These are phyloP conservation scores for Hemileccinum impolitum DNA, from an alignment of 768 basidiomycete genomes.

Conservation along the genomic window DNA sequence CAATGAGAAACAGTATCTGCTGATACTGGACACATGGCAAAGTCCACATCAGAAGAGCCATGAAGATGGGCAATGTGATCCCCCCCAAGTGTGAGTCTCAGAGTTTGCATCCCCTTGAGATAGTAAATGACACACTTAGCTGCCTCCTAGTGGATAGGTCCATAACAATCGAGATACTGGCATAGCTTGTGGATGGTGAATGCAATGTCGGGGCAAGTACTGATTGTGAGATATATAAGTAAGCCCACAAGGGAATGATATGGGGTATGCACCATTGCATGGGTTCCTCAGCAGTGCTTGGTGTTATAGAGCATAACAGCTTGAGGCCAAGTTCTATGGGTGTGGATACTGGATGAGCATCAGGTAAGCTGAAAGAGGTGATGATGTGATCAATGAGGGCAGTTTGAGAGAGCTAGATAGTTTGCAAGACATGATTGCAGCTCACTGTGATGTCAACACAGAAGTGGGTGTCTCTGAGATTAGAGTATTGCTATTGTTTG, in stretches of 20 bases:
- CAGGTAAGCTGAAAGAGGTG: background rate
- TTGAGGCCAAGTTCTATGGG: background rate
- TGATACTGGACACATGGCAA: background rate
- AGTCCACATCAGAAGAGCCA: background rate
- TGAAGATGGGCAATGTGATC: background rate
- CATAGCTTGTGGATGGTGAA: conserved; percentile 7
- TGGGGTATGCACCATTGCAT: background rate
- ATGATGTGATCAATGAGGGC: conserved; percentile 10
- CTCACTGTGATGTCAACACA: conserved; percentile 37
- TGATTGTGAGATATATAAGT: conserved; percentile 20
- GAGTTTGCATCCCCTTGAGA: background rate
- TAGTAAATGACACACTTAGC: background rate
- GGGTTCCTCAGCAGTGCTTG: background rate
- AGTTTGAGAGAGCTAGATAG: background rate
- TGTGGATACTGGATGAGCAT: background rate
- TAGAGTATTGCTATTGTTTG: conserved; percentile 30
- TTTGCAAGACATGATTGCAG: conserved; percentile 19
- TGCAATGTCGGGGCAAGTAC: conserved; percentile 9
- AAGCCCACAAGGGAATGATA: conserved; percentile 24
- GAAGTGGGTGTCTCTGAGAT: conserved; percentile 31
- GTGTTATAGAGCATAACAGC: background rate
- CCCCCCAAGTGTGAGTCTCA: background rate
- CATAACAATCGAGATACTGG: conserved; percentile 7
- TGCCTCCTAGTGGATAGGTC: conserved; percentile 10
- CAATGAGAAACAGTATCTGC: background rate